Conservation (phyloP, 1,284 basidiomycete species). For the Rhizopogon parksii region DNA sequence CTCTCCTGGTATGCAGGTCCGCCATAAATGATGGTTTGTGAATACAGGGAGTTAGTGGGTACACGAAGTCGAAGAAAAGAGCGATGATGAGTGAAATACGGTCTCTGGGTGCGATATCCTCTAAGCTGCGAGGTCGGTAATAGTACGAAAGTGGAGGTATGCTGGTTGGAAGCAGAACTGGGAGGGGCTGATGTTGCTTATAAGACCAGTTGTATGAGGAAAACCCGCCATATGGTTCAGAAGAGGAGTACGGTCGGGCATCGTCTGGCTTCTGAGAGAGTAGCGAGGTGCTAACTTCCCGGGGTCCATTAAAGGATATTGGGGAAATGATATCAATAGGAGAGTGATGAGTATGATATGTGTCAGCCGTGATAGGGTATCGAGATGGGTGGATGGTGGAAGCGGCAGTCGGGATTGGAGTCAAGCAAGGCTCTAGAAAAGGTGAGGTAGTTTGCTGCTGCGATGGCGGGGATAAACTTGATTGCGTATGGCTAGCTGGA, state of each 20-base stretch:
- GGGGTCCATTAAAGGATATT: conserved; percentile 29
- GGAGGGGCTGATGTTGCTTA: conserved; percentile 51
- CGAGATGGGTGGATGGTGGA: conserved; percentile 53
- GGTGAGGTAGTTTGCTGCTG: conserved; percentile 39
- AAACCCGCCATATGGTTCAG: conserved; percentile 55
- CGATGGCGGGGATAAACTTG: conserved; percentile 40
- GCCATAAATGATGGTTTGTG: conserved; percentile 84
- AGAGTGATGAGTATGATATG: conserved; percentile 49
- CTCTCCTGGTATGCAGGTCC: conserved; percentile 66
- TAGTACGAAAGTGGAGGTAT: conserved; percentile 67
- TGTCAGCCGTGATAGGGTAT: conserved; percentile 65
- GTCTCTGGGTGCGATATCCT: conserved; percentile 70
- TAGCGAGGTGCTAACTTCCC: conserved; percentile 21
- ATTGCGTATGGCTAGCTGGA: conserved; percentile 45
- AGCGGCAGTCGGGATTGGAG: conserved; percentile 32
- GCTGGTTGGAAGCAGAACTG: conserved; percentile 41
- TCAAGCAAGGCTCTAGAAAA: conserved; percentile 47
- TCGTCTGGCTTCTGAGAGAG: conserved; percentile 38
- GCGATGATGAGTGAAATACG: conserved; percentile 73
- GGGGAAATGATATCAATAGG: conserved; percentile 31
- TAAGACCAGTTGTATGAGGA: conserved; percentile 66
- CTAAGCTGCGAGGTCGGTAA: conserved; percentile 61
- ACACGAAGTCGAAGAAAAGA: conserved; percentile 85
- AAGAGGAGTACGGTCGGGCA: conserved; percentile 34
- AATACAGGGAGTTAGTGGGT: conserved; percentile 76